Evolutionary conservation across 352 stramenopile species (phyloP).

Genomic region (Blastocystis sp.): DNA sequence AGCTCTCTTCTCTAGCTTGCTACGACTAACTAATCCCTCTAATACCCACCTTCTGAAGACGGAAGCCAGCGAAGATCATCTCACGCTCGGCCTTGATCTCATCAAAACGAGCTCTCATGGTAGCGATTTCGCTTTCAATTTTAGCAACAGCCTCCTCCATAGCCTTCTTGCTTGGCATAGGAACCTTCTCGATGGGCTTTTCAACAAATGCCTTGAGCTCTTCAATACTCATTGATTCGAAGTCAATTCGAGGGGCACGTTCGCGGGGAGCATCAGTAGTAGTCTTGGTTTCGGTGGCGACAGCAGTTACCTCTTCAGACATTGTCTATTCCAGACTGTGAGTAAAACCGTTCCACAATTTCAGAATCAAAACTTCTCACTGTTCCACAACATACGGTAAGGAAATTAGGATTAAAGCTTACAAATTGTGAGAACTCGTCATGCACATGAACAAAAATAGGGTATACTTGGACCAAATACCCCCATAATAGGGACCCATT

Average conservation of each 20-base stretch:
- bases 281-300: background rate
- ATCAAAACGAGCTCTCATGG: background rate
- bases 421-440: background rate
- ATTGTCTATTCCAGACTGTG: background rate
- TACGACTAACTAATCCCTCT: background rate
- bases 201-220: constrained; percentile 27
- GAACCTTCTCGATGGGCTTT: background rate
- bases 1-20: background rate
- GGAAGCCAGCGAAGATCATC: constrained; percentile 31
- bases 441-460: constrained; percentile 33
- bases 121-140: constrained; percentile 17
- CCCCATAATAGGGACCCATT: background rate
- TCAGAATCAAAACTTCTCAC: background rate
- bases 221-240: constrained; percentile 34
- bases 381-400: background rate
- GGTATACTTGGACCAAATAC: background rate
- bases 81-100: constrained; percentile 38
- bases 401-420: background rate
- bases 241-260: constrained; percentile 9
- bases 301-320: constrained; percentile 14
- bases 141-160: background rate
- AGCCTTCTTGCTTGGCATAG: constrained; percentile 16
- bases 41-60: background rate
- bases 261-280: background rate
- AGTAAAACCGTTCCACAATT: background rate